Conservation (phyloP, 371 early-diverging fungal species). For the Saksenaea oblongispora region DNA sequence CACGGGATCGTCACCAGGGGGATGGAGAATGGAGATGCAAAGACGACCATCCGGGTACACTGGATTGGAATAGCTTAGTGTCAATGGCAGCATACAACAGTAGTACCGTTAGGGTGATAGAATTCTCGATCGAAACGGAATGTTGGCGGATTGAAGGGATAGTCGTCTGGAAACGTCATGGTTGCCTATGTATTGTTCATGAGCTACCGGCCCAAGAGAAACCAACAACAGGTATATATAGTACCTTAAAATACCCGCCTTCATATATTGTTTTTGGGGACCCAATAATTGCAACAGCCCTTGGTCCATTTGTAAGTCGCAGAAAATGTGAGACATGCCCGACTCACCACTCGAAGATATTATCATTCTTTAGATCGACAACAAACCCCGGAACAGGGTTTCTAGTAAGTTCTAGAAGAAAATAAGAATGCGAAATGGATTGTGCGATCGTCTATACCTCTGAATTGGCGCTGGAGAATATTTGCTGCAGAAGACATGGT, state of each 20-base stretch:
- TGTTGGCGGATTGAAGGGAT: conserved; percentile 75
- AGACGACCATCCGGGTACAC: conserved; percentile 80
- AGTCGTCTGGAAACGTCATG: conserved; percentile 58
- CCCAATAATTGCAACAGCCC: conserved; percentile 86
- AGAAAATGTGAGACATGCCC: not conserved
- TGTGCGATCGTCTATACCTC: conserved; percentile 34
- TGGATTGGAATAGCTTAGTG: conserved; percentile 11
- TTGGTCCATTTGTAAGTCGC: conserved; percentile 8
- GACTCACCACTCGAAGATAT: conserved; percentile 62
- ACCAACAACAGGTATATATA: not conserved
- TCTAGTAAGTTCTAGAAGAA: conserved; percentile 46
- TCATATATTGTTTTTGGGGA: conserved; percentile 87
- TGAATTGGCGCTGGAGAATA: conserved; percentile 57
- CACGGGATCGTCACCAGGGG: conserved; percentile 75
- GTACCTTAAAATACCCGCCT: conserved; percentile 89
- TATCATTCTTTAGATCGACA: conserved; percentile 67
- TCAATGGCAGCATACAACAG: not conserved
- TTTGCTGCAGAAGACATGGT: conserved; percentile 46
- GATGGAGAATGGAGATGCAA: conserved; percentile 86
- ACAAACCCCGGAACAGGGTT: conserved; percentile 75
- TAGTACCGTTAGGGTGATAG: conserved; percentile 74
- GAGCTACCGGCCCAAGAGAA: not conserved
- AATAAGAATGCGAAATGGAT: not conserved
- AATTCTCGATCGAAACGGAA: conserved; percentile 79
- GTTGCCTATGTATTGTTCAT: conserved; percentile 39